phyloP scores from a whole-genome alignment of 2,329 filamentous ascomycete genomes.

The Aurifilum marmelostoma region DNA sequence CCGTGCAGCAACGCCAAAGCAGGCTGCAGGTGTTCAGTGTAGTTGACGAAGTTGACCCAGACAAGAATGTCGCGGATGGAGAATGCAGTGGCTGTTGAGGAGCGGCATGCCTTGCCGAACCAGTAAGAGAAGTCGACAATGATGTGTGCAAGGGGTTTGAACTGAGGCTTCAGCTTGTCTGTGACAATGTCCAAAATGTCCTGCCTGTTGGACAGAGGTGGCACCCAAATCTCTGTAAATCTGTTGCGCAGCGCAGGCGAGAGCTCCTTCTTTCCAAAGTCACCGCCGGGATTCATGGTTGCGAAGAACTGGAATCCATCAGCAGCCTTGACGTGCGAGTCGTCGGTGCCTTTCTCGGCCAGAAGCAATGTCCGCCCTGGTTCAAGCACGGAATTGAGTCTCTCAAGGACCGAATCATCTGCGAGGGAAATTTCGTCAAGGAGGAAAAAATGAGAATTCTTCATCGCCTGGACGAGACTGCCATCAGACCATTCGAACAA shows the following conservation, averaged over 20 bases:
- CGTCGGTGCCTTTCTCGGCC: constrained; percentile 87
- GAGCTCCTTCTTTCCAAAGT: constrained; percentile 97
- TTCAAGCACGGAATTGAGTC: constrained; percentile 95
- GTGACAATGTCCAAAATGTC: constrained; percentile 87
- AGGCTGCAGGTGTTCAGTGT: constrained; percentile 52
- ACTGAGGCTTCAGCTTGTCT: constrained; percentile 67
- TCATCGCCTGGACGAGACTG: constrained; percentile 92
- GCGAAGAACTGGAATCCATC: constrained; percentile 93
- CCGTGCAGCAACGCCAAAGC: constrained; percentile 70
- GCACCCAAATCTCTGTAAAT: constrained; percentile 99
- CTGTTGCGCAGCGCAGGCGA: constrained; percentile 94
- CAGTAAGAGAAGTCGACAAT: constrained; percentile 90
- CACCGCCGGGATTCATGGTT: constrained; percentile 98
- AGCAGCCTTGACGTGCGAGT: constrained; percentile 76
- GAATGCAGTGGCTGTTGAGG: constrained; percentile 73
- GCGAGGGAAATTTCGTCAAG: constrained; percentile 97
- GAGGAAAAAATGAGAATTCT: constrained; percentile 83
- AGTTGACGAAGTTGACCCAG: constrained; percentile 93
- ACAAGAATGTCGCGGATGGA: constrained; percentile 91
- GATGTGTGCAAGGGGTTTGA: constrained; percentile 61
- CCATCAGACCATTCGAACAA: constrained; percentile 97
- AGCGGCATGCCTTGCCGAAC: constrained; percentile 84
- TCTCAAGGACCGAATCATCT: constrained; percentile 94
- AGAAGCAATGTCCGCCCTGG: constrained; percentile 82
- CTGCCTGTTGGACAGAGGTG: constrained; percentile 78